Conservation (phyloP, 768 basidiomycete genomes). For the Macrolepiota albuminosa region DNA sequence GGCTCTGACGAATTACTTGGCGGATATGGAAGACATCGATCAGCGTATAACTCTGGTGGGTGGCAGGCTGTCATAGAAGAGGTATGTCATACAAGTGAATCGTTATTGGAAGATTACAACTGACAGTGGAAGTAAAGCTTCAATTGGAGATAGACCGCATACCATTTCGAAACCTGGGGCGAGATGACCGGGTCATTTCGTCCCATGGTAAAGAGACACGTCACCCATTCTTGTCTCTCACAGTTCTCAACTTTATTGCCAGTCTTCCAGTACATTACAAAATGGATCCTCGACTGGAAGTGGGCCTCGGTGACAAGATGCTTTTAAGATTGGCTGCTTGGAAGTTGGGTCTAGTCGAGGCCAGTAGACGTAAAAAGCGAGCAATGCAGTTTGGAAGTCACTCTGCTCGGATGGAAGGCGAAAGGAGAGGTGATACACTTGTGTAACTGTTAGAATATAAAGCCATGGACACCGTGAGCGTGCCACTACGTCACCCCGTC, state of each 20-base stretch:
- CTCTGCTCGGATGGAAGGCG: constrained; percentile 79
- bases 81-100: constrained; percentile 34
- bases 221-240: constrained; percentile 85
- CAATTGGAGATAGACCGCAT: constrained; percentile 88
- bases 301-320: constrained; percentile 89
- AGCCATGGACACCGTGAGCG: background rate
- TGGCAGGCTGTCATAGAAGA: constrained; percentile 81
- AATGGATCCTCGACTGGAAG: constrained; percentile 65
- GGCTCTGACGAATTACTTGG: constrained; percentile 96
- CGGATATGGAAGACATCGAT: constrained; percentile 87
- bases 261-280: constrained; percentile 78
- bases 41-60: constrained; percentile 59
- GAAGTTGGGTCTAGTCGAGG: constrained; percentile 71
- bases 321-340: constrained; percentile 68
- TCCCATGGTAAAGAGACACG: constrained; percentile 89
- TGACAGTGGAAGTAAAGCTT: constrained; percentile 43
- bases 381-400: constrained; percentile 98
- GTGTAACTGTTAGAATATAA: constrained; percentile 19
- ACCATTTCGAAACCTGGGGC: constrained; percentile 83
- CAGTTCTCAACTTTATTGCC: constrained; percentile 74
- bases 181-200: constrained; percentile 93
- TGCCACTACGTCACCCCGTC: too few species aligned
- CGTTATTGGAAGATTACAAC: background rate
- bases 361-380: constrained; percentile 75
- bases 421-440: constrained; percentile 46